phyloP scores from a whole-genome alignment of 1,284 basidiomycete species.

The Coriolopsis trogii region DNA sequence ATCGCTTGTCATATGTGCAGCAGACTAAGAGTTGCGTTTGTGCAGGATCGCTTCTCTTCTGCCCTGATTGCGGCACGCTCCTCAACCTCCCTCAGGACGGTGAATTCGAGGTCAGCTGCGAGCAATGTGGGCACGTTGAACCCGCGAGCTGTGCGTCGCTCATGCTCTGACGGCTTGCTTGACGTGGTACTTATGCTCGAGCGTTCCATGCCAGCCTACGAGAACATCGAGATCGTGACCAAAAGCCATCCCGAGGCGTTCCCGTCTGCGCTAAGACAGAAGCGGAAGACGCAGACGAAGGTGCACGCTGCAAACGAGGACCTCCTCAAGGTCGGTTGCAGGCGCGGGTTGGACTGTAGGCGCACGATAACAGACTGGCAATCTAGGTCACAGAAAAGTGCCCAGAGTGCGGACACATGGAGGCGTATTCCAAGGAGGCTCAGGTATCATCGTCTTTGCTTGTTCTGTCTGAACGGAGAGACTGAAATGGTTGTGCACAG shows the following conservation, averaged over 20 bases:
- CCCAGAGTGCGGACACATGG: conserved; percentile 84
- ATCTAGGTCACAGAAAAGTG: conserved; percentile 89
- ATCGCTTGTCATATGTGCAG: not conserved
- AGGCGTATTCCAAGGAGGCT: conserved; percentile 78
- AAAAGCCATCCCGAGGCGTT: conserved; percentile 93
- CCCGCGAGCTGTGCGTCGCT: conserved; percentile 78
- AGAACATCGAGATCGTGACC: conserved; percentile 90
- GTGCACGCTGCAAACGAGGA: conserved; percentile 75
- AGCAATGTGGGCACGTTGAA: conserved; percentile 87
- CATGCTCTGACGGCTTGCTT: not conserved
- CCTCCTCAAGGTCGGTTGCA: conserved; percentile 62
- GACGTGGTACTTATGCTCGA: conserved; percentile 1
- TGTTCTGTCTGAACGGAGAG: not conserved
- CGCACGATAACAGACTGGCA: not conserved
- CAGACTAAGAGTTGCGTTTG: not conserved
- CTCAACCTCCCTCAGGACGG: conserved; percentile 85
- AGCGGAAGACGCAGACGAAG: conserved; percentile 90
- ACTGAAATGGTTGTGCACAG: conserved; percentile 44
- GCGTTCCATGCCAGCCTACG: conserved; percentile 71
- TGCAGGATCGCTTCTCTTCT: conserved; percentile 90
- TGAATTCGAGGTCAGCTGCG: conserved; percentile 79
- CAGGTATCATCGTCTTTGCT: conserved; percentile 51
- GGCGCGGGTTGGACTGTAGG: not conserved
- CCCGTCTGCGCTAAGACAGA: conserved; percentile 86
- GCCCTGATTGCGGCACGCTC: conserved; percentile 89